Evolutionary conservation across 139 green algal genomes (phyloP).

Genomic region (Chlamydomonas incerta): DNA sequence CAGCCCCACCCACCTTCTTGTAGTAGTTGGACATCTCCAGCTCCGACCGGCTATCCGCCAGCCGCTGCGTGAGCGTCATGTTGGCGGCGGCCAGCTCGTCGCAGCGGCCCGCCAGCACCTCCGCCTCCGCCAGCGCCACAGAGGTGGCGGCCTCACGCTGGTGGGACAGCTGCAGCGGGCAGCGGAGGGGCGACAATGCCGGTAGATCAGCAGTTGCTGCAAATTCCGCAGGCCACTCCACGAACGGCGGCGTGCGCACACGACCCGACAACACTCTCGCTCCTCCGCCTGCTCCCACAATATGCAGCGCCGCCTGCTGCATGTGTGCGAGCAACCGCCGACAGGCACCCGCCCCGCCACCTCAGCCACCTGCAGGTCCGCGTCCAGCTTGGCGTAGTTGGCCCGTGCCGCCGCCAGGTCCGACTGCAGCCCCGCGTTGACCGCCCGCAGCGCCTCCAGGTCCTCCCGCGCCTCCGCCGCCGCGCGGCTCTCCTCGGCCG

Average conservation of each 20-base stretch:
- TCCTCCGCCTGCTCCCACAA: too few species aligned
- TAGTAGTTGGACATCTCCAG: slow-evolving; percentile 59
- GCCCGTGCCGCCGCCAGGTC: background rate
- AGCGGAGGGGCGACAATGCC: too few species aligned
- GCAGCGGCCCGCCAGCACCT: background rate
- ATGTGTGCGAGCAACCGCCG: too few species aligned
- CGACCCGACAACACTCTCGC: too few species aligned
- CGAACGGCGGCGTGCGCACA: too few species aligned
- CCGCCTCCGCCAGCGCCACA: background rate
- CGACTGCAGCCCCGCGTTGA: background rate
- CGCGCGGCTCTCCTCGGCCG: background rate
- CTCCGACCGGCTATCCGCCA: slow-evolving; percentile 59
- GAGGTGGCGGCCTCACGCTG: slow-evolving; percentile 17
- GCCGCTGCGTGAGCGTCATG: slow-evolving; percentile 54
- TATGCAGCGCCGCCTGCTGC: too few species aligned
- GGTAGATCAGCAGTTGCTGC: too few species aligned
- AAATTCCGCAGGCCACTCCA: too few species aligned
- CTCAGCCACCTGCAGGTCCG: background rate
- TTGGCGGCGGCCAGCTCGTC: slow-evolving; percentile 44
- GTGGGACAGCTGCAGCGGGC: background rate
- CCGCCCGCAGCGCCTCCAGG: background rate
- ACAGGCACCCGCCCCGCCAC: background rate
- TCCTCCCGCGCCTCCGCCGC: slow-evolving; percentile 32
- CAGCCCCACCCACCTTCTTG: slow-evolving; percentile 58
- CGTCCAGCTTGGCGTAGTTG: background rate